Base-by-base conservation (phyloP, 2,329 filamentous ascomycete genomes). In the Periconia sp. region DNA sequence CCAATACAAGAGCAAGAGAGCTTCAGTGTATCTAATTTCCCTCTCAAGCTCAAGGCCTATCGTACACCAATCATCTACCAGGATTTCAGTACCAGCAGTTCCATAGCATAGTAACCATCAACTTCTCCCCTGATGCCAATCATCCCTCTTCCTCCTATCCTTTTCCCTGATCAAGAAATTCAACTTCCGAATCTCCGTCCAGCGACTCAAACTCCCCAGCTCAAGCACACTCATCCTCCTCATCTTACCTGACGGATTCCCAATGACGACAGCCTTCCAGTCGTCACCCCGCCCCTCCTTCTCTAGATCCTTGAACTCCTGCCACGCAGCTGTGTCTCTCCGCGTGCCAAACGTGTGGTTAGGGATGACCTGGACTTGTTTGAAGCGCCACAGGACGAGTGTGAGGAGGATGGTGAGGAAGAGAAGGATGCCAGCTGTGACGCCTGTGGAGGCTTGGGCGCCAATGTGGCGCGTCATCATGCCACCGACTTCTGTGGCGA, bases 161-260 rank as follows among this genome's bases (percentile, higher is more conserved):
- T 44, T 36, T 16, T 52, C 59, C 29, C 50, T 57, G 29, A 70
- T 53, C 46, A 70, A 41, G 39, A 71, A 67, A 53, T 78, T 78
- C 61, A 78, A 54, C 62, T 70, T 73, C 33, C 75, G 57, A 40
- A 92, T 89, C 66, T 90, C 87, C 17, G 81, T 86, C 84, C 86
- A 92, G 28, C 88, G 75, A 36, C 80, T 86, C 75, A 86, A 73
- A 24, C 73, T 71, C 0, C 88, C 87, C 45, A 88, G 70, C 65
- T 92, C 88, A 12, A 92, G 72, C 17, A 89, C 65, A 61, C 82
- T 89, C 78, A 91, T 83, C 47, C 84, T 78, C 36, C 88, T 78
- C 58, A 80, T 82, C 66, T 83, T 85, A 33, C 85, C 82, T 31
- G 81, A 82, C 10, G 87, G 86, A 59, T 88, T 86, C 10, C 87